These are phyloP conservation scores for Trypanosoma platydactyli DNA, from an alignment of 208 protist genomes.

Conservation along the genomic window DNA sequence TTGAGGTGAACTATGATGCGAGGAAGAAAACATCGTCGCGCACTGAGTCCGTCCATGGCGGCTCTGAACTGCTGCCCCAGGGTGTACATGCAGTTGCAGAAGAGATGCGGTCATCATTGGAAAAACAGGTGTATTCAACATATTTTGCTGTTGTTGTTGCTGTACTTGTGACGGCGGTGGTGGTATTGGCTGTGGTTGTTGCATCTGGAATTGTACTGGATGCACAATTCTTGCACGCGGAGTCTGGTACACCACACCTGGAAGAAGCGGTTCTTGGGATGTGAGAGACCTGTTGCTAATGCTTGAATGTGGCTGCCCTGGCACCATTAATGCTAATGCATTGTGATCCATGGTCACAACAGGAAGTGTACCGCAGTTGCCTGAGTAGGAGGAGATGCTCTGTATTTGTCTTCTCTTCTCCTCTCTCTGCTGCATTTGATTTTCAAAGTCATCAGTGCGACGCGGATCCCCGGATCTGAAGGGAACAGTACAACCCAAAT, in stretches of 20 bases:
- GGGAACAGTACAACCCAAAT: background rate
- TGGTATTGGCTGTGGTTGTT: conserved; percentile 11
- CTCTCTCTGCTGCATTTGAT: conserved; percentile 16
- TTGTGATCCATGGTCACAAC: conserved; percentile 1
- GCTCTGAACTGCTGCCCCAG: background rate
- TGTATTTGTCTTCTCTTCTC: background rate
- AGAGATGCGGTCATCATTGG: background rate
- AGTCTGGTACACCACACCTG: background rate
- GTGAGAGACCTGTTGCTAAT: background rate
- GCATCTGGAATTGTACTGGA: conserved; percentile 12
- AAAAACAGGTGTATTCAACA: background rate
- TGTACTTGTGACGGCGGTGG: background rate
- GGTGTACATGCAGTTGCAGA: background rate
- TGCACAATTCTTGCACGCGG: conserved; percentile 7
- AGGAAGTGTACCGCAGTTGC: conserved; percentile 8
- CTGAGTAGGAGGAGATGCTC: conserved; percentile 1
- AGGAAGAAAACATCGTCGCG: background rate
- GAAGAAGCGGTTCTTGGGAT: conserved; percentile 8
- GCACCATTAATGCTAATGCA: conserved; percentile 9
- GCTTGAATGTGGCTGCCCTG: background rate
- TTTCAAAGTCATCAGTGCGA: conserved; percentile 4
- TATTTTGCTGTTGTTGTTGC: conserved; percentile 10
- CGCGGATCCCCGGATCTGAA: background rate
- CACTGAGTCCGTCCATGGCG: background rate
- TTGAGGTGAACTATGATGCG: background rate